phyloP scores from a whole-genome alignment of 345 rosid species.

The Citrus mangshanensis region DNA sequence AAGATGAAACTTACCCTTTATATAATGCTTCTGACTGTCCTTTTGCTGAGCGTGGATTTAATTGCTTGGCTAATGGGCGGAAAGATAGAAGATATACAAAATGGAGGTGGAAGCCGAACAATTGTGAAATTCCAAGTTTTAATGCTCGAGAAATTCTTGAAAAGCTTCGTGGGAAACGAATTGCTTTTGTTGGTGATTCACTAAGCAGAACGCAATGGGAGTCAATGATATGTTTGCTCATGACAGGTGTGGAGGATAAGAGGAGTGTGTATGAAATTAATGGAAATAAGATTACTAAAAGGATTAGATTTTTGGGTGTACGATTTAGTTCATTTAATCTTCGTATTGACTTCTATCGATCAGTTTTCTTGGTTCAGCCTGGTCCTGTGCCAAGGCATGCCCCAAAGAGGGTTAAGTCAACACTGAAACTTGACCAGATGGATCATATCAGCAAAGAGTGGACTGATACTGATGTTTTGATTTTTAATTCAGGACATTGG shows the following conservation, averaged over 20 bases:
- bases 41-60: slow-evolving; percentile 59
- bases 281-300: slow-evolving; percentile 54
- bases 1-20: slow-evolving; percentile 55
- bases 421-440: slow-evolving; percentile 47
- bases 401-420: slow-evolving; percentile 63
- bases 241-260: slow-evolving; percentile 67
- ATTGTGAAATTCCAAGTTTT: slow-evolving; percentile 61
- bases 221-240: slow-evolving; percentile 67
- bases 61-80: slow-evolving; percentile 66
- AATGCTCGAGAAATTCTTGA: slow-evolving; percentile 35
- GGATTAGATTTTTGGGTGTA: slow-evolving; percentile 51
- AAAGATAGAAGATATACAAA: slow-evolving; percentile 48
- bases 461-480: slow-evolving; percentile 60
- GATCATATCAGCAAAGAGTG: slow-evolving; percentile 69
- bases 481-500: slow-evolving; percentile 80
- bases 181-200: slow-evolving; percentile 73
- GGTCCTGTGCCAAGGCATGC: slow-evolving; percentile 47
- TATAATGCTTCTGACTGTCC: slow-evolving; percentile 66
- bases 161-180: slow-evolving; percentile 53
- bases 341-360: slow-evolving; percentile 59
- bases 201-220: slow-evolving; percentile 76
- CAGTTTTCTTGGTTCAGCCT: slow-evolving; percentile 62
- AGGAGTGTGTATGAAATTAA: slow-evolving; percentile 56
- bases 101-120: slow-evolving; percentile 73
- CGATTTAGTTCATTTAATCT: slow-evolving; percentile 46